Base-by-base conservation (phyloP, 805 yeast genomes). In the Nakazawaea populi region DNA sequence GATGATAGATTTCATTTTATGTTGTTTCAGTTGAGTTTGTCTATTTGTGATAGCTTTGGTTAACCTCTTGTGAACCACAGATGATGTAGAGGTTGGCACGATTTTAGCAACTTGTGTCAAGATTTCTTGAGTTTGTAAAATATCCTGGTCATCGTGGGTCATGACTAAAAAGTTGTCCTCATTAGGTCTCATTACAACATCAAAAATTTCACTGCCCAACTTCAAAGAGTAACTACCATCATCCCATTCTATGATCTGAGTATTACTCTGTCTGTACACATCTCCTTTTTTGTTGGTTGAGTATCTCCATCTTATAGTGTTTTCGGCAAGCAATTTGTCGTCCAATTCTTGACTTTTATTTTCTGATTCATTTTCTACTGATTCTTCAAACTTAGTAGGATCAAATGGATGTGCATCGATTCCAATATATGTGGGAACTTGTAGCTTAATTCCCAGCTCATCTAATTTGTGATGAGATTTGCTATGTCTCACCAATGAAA, bases 261-360 rank as follows among this genome's bases (percentile, higher is more conserved):
- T 84, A 63, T 94, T 94, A 8, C 96, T 85, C 64, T 90, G 96
- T 59, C 87, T 87, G 60, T 80, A 79, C 56, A 91, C 81, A 54
- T 85, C 89, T 42, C 82, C 83, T 48, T 76, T 71, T n/a, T 78
- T 79, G 54, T 82, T 83, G 52, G 85, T 80, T 12, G 89, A 85
- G 66, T 91, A 92, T 68, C 96, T 81, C 99, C 99, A 94, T 62
- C 99, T 80, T 35, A 94, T 74, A 0, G 97, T 89, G 65, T 90
- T 92, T 60, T 87, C 90, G 55, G 85, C 89, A 51, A 80, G 74
- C 35, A 85, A 69, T 60, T 80, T 80, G 54, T 84, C 87, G 37
- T 83, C 79, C n/a, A 82, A 70, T 54, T 77, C 75, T 40, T 75
- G 77, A 39, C 75, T 78, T 45, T 73, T 72, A 11, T 73, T 56